Base-by-base conservation (phyloP, 1,284 basidiomycete genomes). In the Sporisorium iseilematis-ciliati region DNA sequence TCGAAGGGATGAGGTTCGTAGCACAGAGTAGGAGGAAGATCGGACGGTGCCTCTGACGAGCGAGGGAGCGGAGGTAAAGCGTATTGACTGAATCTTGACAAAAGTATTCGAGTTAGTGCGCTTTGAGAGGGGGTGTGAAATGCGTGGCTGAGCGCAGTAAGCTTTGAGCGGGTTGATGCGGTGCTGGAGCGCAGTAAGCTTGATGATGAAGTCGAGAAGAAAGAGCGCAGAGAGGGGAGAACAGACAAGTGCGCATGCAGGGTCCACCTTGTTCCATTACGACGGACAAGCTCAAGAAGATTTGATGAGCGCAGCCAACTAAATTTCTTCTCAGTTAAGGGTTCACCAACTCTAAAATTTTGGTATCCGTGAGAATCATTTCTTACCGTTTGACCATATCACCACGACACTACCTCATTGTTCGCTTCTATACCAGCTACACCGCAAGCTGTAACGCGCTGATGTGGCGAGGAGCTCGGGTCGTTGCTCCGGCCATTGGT, bases 241-340 rank as follows among this genome's bases (percentile, higher is more conserved):
- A n/a, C 6, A 43, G 23, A 23, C 20, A 35, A 23, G 12, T 31
- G 31, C 49, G 33, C 49, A 60, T 52, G 53, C 61, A 56, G 61
- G 54, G 54, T 63, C 61, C 61, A 56, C 40, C n/a, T n/a, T n/a
- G n/a, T n/a, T n/a, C n/a, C n/a, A n/a, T n/a, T n/a, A n/a, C n/a
- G n/a, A n/a, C n/a, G n/a, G n/a, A n/a, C n/a, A n/a, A n/a, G n/a
- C n/a, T 38, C 12, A 38, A 38, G 35, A 38, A 38, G 35, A 38
- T 38, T 38, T 38, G 35, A 38, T 38, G 35, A 16, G 35, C 35
- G 35, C 14, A 16, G 49, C 29, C 7, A n/a, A 23, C 5, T 41
- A n/a, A 23, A 11, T 41, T 26, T 50, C 43, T 29, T 48, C 25
- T 23, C 59, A 62, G n/a, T n/a, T n/a, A n/a, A n/a, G 52, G 60